Evolutionary conservation across 805 yeast species (phyloP).

Genomic region (Starmerella stellata): DNA sequence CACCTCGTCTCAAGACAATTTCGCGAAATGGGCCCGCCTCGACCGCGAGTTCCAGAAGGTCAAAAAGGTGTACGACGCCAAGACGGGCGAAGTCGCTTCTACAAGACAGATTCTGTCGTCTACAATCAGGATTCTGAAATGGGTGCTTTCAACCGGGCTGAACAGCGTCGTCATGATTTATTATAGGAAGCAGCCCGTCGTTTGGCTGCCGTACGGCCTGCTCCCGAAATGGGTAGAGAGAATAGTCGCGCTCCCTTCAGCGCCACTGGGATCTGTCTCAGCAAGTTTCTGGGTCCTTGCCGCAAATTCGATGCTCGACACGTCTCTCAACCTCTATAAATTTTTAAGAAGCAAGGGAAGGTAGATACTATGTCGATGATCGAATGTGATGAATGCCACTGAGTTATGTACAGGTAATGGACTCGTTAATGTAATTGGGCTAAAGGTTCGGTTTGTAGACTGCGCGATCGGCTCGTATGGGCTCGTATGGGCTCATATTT

Average conservation of each 20-base stretch:
- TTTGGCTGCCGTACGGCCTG: constrained; percentile 39
- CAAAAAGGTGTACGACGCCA: constrained; percentile 31
- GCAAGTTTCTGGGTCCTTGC: constrained; percentile 20
- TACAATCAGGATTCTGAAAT: constrained; percentile 24
- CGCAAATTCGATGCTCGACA: constrained; percentile 3
- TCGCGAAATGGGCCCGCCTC: constrained; percentile 88
- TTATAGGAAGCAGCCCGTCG: constrained; percentile 37
- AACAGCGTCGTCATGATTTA: constrained; percentile 32
- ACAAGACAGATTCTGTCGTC: constrained; percentile 25
- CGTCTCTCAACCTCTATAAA: background rate
- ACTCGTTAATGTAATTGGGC: too few species aligned
- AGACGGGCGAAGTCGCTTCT: constrained; percentile 25
- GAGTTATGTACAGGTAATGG: too few species aligned
- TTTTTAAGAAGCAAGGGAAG: background rate
- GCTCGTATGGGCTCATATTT: too few species aligned
- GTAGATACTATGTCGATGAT: too few species aligned
- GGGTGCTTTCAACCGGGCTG: constrained; percentile 26
- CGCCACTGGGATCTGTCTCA: constrained; percentile 45
- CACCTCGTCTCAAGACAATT: constrained; percentile 78
- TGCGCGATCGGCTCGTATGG: too few species aligned
- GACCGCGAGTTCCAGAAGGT: constrained; percentile 52
- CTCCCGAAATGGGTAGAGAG: constrained; percentile 41
- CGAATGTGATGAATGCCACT: too few species aligned
- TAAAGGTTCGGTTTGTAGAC: too few species aligned
- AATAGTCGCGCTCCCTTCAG: constrained; percentile 44